A percentile compares a stretch with the other conserved stretches of the same genome.
These are phyloP conservation scores for Dactylellina parvicollis DNA, from an alignment of 2,329 filamentous ascomycete genomes.

Conservation along the genomic window DNA sequence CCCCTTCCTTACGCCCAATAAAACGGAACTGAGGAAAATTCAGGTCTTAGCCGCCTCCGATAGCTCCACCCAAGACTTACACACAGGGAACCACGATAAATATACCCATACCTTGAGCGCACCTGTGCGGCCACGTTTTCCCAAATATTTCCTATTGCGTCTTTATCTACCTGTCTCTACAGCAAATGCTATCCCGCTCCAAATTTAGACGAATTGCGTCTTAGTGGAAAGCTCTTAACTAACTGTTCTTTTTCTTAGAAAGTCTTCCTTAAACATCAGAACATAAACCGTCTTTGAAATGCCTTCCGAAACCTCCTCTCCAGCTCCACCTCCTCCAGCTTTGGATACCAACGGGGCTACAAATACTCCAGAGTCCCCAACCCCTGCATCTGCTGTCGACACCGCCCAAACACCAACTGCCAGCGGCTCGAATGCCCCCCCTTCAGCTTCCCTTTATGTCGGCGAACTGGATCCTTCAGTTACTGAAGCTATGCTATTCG, in stretches of 20 bases:
- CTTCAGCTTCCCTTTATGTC: conserved; percentile 97
- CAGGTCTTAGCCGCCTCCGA: background rate
- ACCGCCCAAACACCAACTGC: conserved; percentile 68
- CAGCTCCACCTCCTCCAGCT: conserved; percentile 73
- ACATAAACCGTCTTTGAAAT: conserved; percentile 64
- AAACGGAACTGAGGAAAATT: background rate
- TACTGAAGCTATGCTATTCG: conserved; percentile 99
- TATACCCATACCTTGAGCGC: background rate
- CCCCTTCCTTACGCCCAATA: background rate
- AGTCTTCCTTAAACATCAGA: background rate
- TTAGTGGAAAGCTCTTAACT: no score
- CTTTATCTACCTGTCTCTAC: no score
- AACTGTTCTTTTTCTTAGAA: no score
- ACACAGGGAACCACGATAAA: background rate
- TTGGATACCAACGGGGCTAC: conserved; percentile 78
- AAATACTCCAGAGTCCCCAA: conserved; percentile 67
- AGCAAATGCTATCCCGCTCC: no score
- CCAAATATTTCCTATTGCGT: no score
- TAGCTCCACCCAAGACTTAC: background rate
- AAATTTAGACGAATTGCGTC: background rate
- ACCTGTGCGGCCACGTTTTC: no score
- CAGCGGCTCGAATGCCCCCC: conserved; percentile 75
- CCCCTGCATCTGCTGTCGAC: conserved; percentile 70
- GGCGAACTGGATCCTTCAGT: conserved; percentile 97
- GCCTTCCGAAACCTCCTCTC: conserved; percentile 69